phyloP scores from a whole-genome alignment of 2,329 filamentous ascomycete species.

The Beauveria varroae region DNA sequence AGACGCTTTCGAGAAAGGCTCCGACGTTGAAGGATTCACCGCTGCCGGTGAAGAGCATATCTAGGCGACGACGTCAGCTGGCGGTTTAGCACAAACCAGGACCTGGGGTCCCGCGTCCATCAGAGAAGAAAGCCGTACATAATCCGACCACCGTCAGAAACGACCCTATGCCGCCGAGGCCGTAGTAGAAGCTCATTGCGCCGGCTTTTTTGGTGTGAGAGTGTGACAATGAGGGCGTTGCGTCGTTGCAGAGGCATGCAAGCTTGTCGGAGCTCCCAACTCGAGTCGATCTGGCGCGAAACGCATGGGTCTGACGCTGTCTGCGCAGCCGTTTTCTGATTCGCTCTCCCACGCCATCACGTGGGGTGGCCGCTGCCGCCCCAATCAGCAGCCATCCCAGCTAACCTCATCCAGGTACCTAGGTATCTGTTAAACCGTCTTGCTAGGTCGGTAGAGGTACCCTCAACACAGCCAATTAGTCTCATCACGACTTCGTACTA shows the following conservation, averaged over 20 bases:
- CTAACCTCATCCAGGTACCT: no score
- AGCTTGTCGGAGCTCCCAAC: slow-evolving; percentile 16
- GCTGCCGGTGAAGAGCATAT: slow-evolving; percentile 97
- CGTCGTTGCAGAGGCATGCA: slow-evolving; percentile 14
- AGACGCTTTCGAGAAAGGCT: slow-evolving; percentile 87
- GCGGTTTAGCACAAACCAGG: background rate
- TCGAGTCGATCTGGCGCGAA: slow-evolving; percentile 16
- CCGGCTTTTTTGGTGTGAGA: slow-evolving; percentile 18
- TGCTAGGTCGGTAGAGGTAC: no score
- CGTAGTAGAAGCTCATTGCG: slow-evolving; percentile 67
- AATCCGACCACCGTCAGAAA: slow-evolving; percentile 67
- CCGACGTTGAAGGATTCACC: slow-evolving; percentile 97
- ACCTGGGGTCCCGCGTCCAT: slow-evolving; percentile 1
- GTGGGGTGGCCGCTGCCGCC: no score
- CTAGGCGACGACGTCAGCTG: slow-evolving; percentile 37
- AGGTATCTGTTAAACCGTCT: no score
- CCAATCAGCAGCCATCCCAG: no score
- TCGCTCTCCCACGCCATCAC: no score
- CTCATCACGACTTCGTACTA: no score
- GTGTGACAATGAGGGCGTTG: slow-evolving; percentile 17
- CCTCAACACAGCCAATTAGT: no score
- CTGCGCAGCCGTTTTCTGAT: no score
- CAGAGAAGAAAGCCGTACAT: slow-evolving; percentile 51
- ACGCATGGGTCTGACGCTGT: background rate
- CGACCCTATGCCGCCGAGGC: slow-evolving; percentile 58